Evolutionary conservation across 352 stramenopile species (phyloP).

Genomic region (Phytophthora pistaciae): DNA sequence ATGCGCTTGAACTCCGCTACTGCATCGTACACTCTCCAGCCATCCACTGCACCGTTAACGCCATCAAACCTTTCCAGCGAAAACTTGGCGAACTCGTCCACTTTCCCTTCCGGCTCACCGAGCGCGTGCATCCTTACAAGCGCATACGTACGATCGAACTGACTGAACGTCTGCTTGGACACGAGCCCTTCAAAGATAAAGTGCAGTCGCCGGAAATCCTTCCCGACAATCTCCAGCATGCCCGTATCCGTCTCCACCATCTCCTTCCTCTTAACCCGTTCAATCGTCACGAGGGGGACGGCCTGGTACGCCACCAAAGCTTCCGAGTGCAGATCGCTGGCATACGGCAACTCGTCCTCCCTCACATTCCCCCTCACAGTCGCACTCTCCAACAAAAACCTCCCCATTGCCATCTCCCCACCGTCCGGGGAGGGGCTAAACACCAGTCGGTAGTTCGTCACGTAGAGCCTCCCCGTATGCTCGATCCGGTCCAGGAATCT

Average conservation of each 20-base stretch:
- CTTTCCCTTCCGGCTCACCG: constrained; percentile 51
- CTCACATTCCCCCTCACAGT: constrained; percentile 36
- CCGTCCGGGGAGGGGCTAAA: constrained; percentile 60
- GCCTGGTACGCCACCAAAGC: constrained; percentile 67
- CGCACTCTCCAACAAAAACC: constrained; percentile 32
- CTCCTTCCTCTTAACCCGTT: constrained; percentile 81
- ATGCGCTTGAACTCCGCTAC: constrained; percentile 77
- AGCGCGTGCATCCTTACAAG: constrained; percentile 73
- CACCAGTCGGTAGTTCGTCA: constrained; percentile 86
- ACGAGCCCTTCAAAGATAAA: constrained; percentile 83
- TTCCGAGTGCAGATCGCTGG: constrained; percentile 51
- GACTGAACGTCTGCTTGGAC: constrained; percentile 80
- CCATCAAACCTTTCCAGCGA: constrained; percentile 63
- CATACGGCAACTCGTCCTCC: constrained; percentile 56
- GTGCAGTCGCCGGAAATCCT: constrained; percentile 84
- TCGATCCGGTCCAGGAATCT: constrained; percentile 59
- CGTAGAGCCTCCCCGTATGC: constrained; percentile 70
- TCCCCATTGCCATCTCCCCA: constrained; percentile 15
- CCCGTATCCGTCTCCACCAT: constrained; percentile 79
- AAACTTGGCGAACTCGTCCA: constrained; percentile 74
- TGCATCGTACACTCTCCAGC: constrained; percentile 77
- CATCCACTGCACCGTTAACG: constrained; percentile 47
- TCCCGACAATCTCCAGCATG: constrained; percentile 77
- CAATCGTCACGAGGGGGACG: constrained; percentile 75
- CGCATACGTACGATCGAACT: constrained; percentile 74